Evolutionary conservation across 2,329 filamentous ascomycete species (phyloP), one percentile per base, ranked within the genome.

Genomic region (Neopestalotiopsis clavispora): DNA sequence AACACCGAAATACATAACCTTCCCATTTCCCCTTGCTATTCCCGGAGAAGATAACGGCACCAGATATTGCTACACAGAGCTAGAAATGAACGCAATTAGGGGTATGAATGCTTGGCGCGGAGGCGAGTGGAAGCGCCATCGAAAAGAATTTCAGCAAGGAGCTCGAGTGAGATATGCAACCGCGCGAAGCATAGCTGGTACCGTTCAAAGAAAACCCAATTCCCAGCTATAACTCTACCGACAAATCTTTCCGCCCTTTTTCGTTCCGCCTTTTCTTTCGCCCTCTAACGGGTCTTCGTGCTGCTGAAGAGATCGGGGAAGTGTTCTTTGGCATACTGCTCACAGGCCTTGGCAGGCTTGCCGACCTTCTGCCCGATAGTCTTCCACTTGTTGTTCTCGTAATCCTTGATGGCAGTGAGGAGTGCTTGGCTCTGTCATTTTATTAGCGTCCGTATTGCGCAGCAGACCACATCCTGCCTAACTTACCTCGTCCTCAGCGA

Each of bases 381-480:
- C 83, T 98, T 98, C 96, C 96, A 99, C 80, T 98, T 98, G 81
- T 97, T 98, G 78, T 94, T 92, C 80, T 99, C 96, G 82, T 98
- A 98, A 79, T 99, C 96, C 83, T 97, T 98, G 83, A 99, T 99
- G 38, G 96, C 96, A 72, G 93, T 94, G 73, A 97, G 89, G 69
- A 99, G 84, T 49, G 93, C 92, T 75, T 91, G 88, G 77, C 90
- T 94, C 89, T 94, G 86, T 71, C 38, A 74, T 34, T 17, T 45
- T 23, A 71, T 74, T 59, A 74, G 73, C 49, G n/a, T 49, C 4
- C n/a, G 40, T 38, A 58, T 52, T 52, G 71, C 71, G 71, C 64
- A 14, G 52, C 38, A 69, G 70, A 42, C 52, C 42, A 67, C 17
- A 14, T 42, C 7, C 42, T 12, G 23, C 9, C 7, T 40, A 9